Conservation (phyloP, 139 green algal species). For the Choricystis sp. region DNA sequence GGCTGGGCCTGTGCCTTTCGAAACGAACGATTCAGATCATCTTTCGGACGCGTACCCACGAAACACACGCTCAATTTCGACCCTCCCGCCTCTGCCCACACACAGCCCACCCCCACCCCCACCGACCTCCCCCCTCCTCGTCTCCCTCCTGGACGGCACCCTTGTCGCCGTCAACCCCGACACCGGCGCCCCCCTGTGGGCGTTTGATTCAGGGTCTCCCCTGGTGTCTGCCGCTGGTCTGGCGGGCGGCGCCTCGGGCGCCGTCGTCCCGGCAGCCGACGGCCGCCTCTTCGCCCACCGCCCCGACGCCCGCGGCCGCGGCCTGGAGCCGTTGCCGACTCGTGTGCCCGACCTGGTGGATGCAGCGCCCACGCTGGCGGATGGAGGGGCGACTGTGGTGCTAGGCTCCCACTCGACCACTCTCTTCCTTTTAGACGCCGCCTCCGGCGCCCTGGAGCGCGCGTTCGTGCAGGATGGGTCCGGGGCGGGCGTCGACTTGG, state of each 20-base stretch:
- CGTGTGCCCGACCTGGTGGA: constrained; percentile 72
- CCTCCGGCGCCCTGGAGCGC: constrained; percentile 34
- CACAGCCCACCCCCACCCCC: background rate
- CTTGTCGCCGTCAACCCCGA: constrained; percentile 49
- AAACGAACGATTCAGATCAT: too few species aligned
- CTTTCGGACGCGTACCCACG: too few species aligned
- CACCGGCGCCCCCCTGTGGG: constrained; percentile 53
- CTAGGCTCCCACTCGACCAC: constrained; percentile 48
- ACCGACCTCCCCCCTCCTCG: constrained; percentile 30
- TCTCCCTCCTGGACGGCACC: constrained; percentile 60
- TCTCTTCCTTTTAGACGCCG: constrained; percentile 60
- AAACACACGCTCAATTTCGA: too few species aligned
- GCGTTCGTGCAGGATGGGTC: constrained; percentile 3
- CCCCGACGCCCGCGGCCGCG: background rate
- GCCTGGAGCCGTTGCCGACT: constrained; percentile 55
- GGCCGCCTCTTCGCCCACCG: constrained; percentile 67
- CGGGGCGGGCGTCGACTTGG: background rate
- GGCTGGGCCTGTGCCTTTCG: too few species aligned
- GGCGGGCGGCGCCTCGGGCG: constrained; percentile 4
- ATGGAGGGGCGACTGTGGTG: constrained; percentile 70
- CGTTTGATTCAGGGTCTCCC: constrained; percentile 55
- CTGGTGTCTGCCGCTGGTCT: constrained; percentile 36
- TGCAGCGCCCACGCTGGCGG: constrained; percentile 48
- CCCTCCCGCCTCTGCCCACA: too few species aligned
- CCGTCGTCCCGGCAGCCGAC: constrained; percentile 76